A percentile compares a stretch with the other conserved stretches of the same genome.
Evolutionary conservation across 495 filamentous ascomycete genomes (phyloP).

Genomic region (Penicillium canescens): DNA sequence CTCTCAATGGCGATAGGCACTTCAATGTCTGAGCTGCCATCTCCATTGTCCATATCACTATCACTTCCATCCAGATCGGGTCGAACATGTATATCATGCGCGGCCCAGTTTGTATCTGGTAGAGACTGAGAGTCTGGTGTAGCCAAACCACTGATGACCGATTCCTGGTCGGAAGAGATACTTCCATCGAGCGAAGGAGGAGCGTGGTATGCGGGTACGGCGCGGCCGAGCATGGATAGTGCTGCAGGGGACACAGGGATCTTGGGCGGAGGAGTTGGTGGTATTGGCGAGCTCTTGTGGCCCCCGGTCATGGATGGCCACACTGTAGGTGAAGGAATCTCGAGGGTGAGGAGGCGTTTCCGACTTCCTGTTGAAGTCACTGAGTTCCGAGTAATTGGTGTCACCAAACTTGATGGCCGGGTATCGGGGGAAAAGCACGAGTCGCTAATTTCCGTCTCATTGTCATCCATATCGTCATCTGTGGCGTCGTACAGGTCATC

Average conservation of each 20-base stretch:
- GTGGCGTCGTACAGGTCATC: slow-evolving; percentile 87
- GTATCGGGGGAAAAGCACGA: slow-evolving; percentile 46
- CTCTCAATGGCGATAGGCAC: slow-evolving; percentile 40
- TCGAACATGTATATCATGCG: slow-evolving; percentile 36
- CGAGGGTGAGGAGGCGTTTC: slow-evolving; percentile 63
- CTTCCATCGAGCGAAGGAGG: slow-evolving; percentile 89
- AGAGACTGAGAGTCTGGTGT: slow-evolving; percentile 71
- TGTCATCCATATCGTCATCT: slow-evolving; percentile 56
- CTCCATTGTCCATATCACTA: slow-evolving; percentile 12
- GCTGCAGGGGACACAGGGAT: slow-evolving; percentile 76
- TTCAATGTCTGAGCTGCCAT: slow-evolving; percentile 20
- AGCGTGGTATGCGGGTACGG: slow-evolving; percentile 71
- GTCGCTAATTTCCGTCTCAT: slow-evolving; percentile 47
- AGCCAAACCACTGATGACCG: slow-evolving; percentile 71
- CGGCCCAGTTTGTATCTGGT: slow-evolving; percentile 48
- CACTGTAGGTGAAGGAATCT: slow-evolving; percentile 66
- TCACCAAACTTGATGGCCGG: slow-evolving; percentile 40
- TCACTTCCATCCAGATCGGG: slow-evolving; percentile 30
- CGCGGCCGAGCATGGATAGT: slow-evolving; percentile 64
- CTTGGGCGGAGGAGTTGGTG: slow-evolving; percentile 73
- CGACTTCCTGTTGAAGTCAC: slow-evolving; percentile 41
- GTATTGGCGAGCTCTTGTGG: slow-evolving; percentile 63
- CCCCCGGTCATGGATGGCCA: slow-evolving; percentile 58
- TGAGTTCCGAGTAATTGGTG: slow-evolving; percentile 40
- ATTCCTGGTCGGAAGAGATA: slow-evolving; percentile 80